phyloP scores from a whole-genome alignment of 441 rosid genomes.

The Pelargonium fulgidum region DNA sequence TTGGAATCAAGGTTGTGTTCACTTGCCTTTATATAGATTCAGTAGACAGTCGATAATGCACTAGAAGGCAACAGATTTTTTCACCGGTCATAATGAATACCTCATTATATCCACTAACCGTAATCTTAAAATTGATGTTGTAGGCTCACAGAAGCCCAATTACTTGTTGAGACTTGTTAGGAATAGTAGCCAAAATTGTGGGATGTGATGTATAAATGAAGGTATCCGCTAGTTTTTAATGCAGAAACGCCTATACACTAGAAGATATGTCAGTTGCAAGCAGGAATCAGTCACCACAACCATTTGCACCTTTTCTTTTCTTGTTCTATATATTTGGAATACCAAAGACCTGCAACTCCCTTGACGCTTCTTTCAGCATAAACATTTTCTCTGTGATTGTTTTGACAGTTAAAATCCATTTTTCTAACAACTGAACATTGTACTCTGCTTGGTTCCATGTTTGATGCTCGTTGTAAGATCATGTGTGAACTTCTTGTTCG shows the following conservation, averaged over 20 bases:
- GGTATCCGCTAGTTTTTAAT: neutral
- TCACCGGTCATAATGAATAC: neutral
- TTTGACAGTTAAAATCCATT: neutral
- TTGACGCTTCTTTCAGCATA: neutral
- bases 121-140: neutral
- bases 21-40: neutral
- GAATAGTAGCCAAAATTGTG: neutral
- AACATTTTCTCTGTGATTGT: neutral
- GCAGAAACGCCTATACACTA: neutral
- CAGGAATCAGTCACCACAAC: neutral
- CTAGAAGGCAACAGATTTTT: neutral
- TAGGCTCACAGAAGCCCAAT: neutral
- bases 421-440: neutral
- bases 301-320: neutral
- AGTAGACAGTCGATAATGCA: neutral
- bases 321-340: neutral
- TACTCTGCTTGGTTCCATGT: slow-evolving; percentile 1
- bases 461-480: neutral
- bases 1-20: neutral
- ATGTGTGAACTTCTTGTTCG: neutral
- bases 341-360: neutral
- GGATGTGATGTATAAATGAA: neutral
- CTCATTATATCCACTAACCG: neutral
- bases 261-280: neutral
- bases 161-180: slow-evolving; percentile 2